Base-by-base conservation (phyloP, 2,329 filamentous ascomycete genomes). In the Lecanoromycetidae sp. region DNA sequence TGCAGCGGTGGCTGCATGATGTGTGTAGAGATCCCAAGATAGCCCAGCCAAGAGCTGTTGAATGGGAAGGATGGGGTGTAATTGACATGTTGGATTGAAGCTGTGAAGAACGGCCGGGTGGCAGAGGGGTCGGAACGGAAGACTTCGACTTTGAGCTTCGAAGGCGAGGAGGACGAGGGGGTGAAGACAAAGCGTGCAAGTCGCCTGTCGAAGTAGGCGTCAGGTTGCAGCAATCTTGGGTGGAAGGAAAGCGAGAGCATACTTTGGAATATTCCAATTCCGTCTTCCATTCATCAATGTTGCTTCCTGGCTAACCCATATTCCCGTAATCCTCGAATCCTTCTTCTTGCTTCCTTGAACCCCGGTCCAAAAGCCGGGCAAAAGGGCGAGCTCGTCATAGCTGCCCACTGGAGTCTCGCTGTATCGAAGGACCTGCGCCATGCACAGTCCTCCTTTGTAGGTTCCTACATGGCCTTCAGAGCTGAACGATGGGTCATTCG, bases 251-350 rank as follows among this genome's bases (percentile, higher is more conserved):
- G 3, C 5, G 5, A 23, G n/a, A 20, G 20, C 39, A 10, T 26
- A 50, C 54, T 76, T 76, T 10, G 73, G 72, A 25, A 73, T 69
- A 54, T 74, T 75, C 72, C 72, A 76, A 51, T 75, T 47, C 30
- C 61, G 66, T 32, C 72, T 60, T 7, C 73, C 74, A 48, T 76
- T 76, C 59, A 69, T 75, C 52, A 69, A 70, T 0, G 70, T 72
- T 19, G 70, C 56, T 52, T 70, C 69, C 51, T 72, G 68, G 17
- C 71, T 75, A 12, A 76, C 74, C 54, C 75, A 76, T 9, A 75
- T 72, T 19, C 71, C 65, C n/a, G 72, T 72, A 53, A 74, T 67
- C 27, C 69, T 63, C 6, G 61, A 55, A 40, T 65, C 68, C 44
- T 57, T 52, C 12, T 42, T 41, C 9, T 50, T 45, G 19, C 64